Evolutionary conservation across 2,329 filamentous ascomycete genomes (phyloP).

Genomic region (Nothopassalora personata): DNA sequence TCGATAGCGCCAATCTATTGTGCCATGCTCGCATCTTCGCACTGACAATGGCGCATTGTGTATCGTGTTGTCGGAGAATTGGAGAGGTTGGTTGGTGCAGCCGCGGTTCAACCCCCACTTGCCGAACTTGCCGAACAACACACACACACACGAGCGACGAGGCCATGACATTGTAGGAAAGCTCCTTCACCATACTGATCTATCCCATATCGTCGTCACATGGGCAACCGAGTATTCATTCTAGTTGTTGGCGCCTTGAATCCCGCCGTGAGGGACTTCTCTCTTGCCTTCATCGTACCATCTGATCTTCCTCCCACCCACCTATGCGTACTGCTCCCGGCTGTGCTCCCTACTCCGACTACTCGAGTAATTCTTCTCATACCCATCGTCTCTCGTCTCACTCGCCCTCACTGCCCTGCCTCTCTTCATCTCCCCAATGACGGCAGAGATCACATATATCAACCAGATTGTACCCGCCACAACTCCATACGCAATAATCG

Average conservation of each 20-base stretch:
- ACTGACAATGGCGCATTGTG: not conserved
- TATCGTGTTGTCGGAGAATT: not conserved
- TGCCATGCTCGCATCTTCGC: not conserved
- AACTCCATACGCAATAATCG: conserved; percentile 47
- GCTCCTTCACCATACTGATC: not conserved
- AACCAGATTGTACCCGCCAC: conserved; percentile 46
- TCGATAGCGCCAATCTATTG: not conserved
- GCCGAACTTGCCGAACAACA: not conserved
- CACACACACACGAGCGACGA: too few species aligned
- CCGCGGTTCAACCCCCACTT: not conserved
- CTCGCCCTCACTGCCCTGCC: conserved; percentile 7
- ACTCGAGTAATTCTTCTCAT: conserved; percentile 10
- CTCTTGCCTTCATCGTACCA: too few species aligned
- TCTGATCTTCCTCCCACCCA: not conserved
- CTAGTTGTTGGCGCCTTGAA: too few species aligned
- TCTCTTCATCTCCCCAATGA: conserved; percentile 19
- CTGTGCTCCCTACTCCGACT: conserved; percentile 6
- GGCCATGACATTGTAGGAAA: too few species aligned
- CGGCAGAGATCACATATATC: conserved; percentile 34
- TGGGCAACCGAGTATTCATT: not conserved
- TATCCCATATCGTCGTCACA: not conserved
- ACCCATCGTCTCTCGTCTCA: not conserved
- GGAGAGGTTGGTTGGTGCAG: not conserved
- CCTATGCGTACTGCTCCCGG: conserved; percentile 8
- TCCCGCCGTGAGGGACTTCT: too few species aligned